Conservation (phyloP, 2,329 filamentous ascomycete genomes). For the Epichloe scottii region DNA sequence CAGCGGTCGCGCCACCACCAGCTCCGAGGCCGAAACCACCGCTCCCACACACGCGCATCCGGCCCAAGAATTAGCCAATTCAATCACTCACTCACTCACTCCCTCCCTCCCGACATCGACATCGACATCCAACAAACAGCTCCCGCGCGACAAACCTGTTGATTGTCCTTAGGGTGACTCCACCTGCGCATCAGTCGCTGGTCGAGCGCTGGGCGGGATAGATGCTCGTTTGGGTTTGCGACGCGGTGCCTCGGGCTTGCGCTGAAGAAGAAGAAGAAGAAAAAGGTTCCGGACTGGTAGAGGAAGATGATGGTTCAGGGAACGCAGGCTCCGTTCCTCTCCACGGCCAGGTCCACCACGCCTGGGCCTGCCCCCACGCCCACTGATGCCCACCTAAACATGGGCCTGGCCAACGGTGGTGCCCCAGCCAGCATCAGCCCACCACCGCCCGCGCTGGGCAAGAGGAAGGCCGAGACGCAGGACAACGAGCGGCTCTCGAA, state of each 20-base stretch:
- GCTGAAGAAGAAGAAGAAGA: not conserved
- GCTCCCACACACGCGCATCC: not conserved
- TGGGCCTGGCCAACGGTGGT: not conserved
- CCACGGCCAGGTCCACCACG: not conserved
- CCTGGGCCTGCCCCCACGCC: not conserved
- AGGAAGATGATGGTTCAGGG: conserved; percentile 23
- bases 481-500: conserved; percentile 70
- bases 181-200: not conserved
- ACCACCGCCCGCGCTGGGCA: conserved; percentile 21
- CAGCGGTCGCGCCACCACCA: not conserved
- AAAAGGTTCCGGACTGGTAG: not conserved
- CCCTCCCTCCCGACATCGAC: not conserved
- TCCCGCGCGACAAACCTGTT: not conserved
- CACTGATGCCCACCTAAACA: not conserved
- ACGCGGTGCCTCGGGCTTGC: not conserved
- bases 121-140: not conserved
- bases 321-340: conserved; percentile 10
- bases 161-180: not conserved
- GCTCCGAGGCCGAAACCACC: not conserved
- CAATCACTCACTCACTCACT: not conserved
- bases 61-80: not conserved
- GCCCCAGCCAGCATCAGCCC: conserved; percentile 4
- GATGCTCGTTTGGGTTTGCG: not conserved
- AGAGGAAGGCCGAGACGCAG: conserved; percentile 48
- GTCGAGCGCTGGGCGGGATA: not conserved